Base-by-base conservation (phyloP, 768 basidiomycete genomes). In the Collybia nuda region DNA sequence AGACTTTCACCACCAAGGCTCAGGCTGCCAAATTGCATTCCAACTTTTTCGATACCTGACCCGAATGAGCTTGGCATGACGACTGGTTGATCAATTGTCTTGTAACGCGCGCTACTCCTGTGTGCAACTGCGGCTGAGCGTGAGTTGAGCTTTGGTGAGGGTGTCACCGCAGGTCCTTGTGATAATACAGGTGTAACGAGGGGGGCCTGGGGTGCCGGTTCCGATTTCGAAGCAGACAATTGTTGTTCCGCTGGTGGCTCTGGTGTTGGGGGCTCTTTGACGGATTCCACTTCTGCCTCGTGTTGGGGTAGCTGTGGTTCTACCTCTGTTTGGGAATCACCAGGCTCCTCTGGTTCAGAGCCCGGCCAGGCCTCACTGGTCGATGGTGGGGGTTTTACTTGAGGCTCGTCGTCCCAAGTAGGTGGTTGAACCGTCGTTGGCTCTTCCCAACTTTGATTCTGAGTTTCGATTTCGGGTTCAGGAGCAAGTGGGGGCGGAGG, bases 11-110 rank as follows among this genome's bases (percentile, higher is more conserved):
- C 87, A 28, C 82, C 82, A 29, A 93, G 76, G 65, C 82, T 88
- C 58, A 93, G 69, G 65, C 89, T 92, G 44, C 90, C 90, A 62
- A 93, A 93, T 61, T 92, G 90, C 90, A 93, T 91, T 43, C 90
- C 90, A 45, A 93, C 72, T 62, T 89, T 91, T 62, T 91, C 90
- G 19, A 88, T 63, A 15, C 76, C 76, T 28, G 78, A 60, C 24
- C 81, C 79, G 64, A 86, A 86, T 45, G 78, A 81, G 39, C 78
- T 77, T 1, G 90, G 89, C 80, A 92, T 84, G 49, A 92, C 85
- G 15, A 93, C 91, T 32, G 90, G 82, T 50, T 89, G 86, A 53
- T 91, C 87, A 4, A 78, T 80, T 18, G 76, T 78, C 73, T 90
- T 91, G 72, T 85, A 84, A 45, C 82, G 81, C 28, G 80, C 78